Evolutionary conservation across 2,329 filamentous ascomycete genomes (phyloP).

Genomic region (Sordariomycetes sp.): DNA sequence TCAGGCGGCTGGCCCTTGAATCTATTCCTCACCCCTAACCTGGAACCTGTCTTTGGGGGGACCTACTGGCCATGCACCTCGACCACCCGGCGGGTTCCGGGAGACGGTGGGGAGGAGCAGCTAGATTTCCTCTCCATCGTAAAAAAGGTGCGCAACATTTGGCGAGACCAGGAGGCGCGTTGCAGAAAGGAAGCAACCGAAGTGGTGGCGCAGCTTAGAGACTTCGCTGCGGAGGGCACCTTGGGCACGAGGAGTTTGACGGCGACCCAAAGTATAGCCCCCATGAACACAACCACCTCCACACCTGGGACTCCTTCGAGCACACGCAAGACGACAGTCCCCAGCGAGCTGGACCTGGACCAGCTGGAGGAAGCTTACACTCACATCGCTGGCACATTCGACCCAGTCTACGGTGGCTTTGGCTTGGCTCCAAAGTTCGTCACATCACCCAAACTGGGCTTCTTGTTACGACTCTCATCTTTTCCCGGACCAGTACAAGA

Average conservation of each 20-base stretch:
- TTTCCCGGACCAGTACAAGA: constrained; percentile 68
- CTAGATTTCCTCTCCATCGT: constrained; percentile 79
- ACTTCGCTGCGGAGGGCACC: constrained; percentile 84
- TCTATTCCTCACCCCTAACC: constrained; percentile 87
- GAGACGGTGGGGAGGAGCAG: constrained; percentile 42
- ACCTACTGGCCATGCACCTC: constrained; percentile 90
- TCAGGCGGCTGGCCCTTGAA: constrained; percentile 92
- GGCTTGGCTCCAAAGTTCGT: constrained; percentile 78
- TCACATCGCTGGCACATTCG: constrained; percentile 74
- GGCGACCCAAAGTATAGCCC: constrained; percentile 16
- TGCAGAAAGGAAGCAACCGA: constrained; percentile 78
- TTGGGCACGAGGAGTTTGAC: constrained; percentile 36
- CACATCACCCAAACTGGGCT: constrained; percentile 75
- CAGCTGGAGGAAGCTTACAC: constrained; percentile 83
- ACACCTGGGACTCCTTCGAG: constrained; percentile 10
- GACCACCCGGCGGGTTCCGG: constrained; percentile 28
- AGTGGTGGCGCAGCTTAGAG: constrained; percentile 69
- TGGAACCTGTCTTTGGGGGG: constrained; percentile 90
- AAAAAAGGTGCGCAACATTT: constrained; percentile 64
- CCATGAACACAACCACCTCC: constrained; percentile 19
- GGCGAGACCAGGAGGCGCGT: constrained; percentile 75
- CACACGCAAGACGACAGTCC: constrained; percentile 20
- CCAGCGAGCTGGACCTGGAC: constrained; percentile 77
- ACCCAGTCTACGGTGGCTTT: constrained; percentile 73
- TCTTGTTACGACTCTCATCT: constrained; percentile 65